Conservation (phyloP, 2,329 filamentous ascomycete species). For the Penicillium sp. region DNA sequence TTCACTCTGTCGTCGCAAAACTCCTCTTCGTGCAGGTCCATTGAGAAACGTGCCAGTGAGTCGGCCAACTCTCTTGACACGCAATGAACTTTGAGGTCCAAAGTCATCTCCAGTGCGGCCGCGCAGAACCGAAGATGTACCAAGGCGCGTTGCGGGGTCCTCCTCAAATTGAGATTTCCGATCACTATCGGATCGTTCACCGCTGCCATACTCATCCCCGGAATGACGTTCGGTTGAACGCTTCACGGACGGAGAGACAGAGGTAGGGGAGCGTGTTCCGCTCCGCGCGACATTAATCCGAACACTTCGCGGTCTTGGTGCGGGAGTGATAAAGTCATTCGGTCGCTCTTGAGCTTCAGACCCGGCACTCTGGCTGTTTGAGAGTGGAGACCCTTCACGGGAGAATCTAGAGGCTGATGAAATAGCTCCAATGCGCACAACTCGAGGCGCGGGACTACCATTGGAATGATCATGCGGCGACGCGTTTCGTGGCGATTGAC, state of each 20-base stretch:
- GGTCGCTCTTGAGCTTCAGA: slow-evolving; percentile 21
- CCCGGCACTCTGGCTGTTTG: slow-evolving; percentile 31
- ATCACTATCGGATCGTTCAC: slow-evolving; percentile 32
- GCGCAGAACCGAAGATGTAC: slow-evolving; percentile 36
- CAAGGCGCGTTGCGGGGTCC: slow-evolving; percentile 29
- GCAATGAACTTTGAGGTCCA: slow-evolving; percentile 65
- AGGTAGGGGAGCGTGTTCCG: slow-evolving; percentile 38
- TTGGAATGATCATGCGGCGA: slow-evolving; percentile 36
- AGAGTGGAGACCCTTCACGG: slow-evolving; percentile 38
- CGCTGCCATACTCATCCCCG: slow-evolving; percentile 30
- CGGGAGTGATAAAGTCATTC: slow-evolving; percentile 44
- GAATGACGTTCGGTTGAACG: slow-evolving; percentile 29
- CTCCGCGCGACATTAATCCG: slow-evolving; percentile 40
- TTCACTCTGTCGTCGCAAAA: slow-evolving; percentile 56
- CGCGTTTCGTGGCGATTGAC: slow-evolving; percentile 30
- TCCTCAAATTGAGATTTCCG: slow-evolving; percentile 31
- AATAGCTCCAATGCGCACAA: slow-evolving; percentile 37
- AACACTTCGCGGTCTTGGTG: slow-evolving; percentile 41
- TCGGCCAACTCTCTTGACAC: slow-evolving; percentile 70
- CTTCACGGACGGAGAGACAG: slow-evolving; percentile 33
- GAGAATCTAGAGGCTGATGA: slow-evolving; percentile 28
- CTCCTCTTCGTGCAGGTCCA: slow-evolving; percentile 69
- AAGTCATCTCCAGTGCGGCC: slow-evolving; percentile 55
- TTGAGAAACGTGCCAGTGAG: slow-evolving; percentile 71
- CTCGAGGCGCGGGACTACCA: slow-evolving; percentile 41